Base-by-base conservation (phyloP, 164 flowering plant species). In the Euptelea pleiosperma region DNA sequence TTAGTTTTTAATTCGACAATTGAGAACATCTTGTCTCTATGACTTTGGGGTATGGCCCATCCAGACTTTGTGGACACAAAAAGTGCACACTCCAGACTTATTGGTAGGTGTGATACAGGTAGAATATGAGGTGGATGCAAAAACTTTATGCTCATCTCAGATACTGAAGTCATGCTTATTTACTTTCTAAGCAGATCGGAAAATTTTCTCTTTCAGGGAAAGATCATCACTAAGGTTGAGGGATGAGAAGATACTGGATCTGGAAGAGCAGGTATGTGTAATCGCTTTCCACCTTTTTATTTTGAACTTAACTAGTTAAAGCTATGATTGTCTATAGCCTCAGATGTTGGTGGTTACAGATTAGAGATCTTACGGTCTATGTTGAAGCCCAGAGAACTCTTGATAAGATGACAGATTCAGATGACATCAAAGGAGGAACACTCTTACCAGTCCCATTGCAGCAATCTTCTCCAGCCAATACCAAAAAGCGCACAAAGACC, bases 201-300 rank as follows among this genome's bases (percentile, higher is more conserved):
- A 57, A 11, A 10, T n/a, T 37, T 33, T 25, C 22, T 43, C 3
- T 34, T 60, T 21, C 70, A 79, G 96, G 77, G 83, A 74, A 72
- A 68, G 28, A 41, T 37, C 73, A 22, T 43, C 69, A 36, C 28
- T 75, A 8, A 72, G 45, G 64, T 58, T 39, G 47, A 86, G 58
- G 62, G 86, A 86, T 51, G 91, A 81, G 37, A 70, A 64, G 65
- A 82, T 87, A 24, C 51, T 63, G 53, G 98, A 93, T 74, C 67
- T 87, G 55, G 84, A 90, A 71, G 98, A 90, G 63, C 98, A 93
- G 96, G 98, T 88, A 58, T 29, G 7, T 12, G 0, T 22, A 25
- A 39, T 47, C 10, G 28, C 15, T 19, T 62, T 4, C 11, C 5
- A 28, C 14, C 28, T 51, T 33, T 35, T 12, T 46, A 45, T n/a